Evolutionary conservation across 345 rosid species (phyloP).

Genomic region (Sisymbrium irio): DNA sequence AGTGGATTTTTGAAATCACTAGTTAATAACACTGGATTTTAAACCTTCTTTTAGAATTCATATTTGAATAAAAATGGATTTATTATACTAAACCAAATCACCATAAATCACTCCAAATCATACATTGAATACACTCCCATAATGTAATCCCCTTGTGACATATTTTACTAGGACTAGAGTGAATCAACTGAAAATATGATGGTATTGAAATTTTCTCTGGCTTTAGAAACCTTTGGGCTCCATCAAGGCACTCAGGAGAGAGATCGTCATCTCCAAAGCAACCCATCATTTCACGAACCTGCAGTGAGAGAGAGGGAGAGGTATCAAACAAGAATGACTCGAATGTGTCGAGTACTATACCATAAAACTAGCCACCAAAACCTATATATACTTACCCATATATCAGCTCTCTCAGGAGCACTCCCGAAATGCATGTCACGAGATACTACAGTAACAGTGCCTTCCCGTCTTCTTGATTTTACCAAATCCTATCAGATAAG

Average conservation of each 20-base stretch:
- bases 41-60: no score
- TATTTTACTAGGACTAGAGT: neutral
- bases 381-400: conserved; percentile 47
- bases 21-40: no score
- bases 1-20: no score
- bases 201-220: neutral
- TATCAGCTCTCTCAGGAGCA: conserved; percentile 93
- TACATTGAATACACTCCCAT: neutral
- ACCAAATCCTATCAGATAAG: conserved; percentile 8
- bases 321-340: neutral
- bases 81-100: no score
- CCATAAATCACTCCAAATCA: neutral
- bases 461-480: conserved; percentile 60
- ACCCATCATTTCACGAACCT: neutral
- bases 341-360: neutral
- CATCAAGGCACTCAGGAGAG: neutral
- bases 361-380: neutral
- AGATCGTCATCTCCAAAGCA: neutral
- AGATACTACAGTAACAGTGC: conserved; percentile 67
- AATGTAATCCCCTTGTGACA: neutral
- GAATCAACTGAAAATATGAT: neutral
- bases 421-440: conserved; percentile 90
- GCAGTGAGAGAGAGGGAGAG: neutral
- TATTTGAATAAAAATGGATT: no score
- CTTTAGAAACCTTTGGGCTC: neutral